These are phyloP conservation scores for Salvia splendens DNA, from an alignment of 257 asterid species.

Conservation along the genomic window DNA sequence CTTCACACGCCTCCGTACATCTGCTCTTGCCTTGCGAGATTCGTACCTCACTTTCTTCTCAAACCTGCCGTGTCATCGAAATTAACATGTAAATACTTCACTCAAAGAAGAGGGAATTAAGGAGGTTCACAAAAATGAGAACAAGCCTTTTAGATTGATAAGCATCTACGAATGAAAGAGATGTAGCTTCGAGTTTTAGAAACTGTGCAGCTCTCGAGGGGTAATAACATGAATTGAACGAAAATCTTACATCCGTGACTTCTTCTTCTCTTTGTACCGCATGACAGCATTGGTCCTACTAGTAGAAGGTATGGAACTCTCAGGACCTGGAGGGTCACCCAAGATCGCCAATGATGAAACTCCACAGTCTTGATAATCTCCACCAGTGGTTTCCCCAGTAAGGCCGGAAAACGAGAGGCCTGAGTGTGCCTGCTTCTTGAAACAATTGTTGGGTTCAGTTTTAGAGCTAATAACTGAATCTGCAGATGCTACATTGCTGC, in stretches of 20 bases:
- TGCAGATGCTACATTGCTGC: constrained; percentile 81
- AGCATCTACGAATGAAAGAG: background rate
- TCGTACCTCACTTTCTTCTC: constrained; percentile 92
- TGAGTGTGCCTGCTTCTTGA: constrained; percentile 52
- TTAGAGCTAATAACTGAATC: constrained; percentile 78
- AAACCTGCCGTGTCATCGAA: constrained; percentile 47
- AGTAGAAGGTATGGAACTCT: constrained; percentile 55
- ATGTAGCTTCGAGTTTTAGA: background rate
- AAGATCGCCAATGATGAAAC: constrained; percentile 54
- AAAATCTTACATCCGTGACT: constrained; percentile 53
- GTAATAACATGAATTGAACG: background rate
- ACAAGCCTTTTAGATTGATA: too few species aligned
- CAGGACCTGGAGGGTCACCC: constrained; percentile 76
- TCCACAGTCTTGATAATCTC: constrained; percentile 73
- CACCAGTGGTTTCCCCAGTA: constrained; percentile 63
- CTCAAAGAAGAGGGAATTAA: constrained; percentile 8
- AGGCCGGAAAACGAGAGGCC: constrained; percentile 71
- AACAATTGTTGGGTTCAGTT: constrained; percentile 72
- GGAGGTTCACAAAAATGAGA: too few species aligned
- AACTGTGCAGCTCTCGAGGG: background rate
- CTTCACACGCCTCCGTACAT: constrained; percentile 88
- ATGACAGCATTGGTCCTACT: constrained; percentile 78
- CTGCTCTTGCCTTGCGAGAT: constrained; percentile 97
- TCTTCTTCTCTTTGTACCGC: constrained; percentile 97
- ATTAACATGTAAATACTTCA: constrained; percentile 8